Evolutionary conservation across 1,139 yeast genomes (phyloP), one percentile per base, ranked within the genome.

Genomic region (Saccharomyces hybrid): DNA sequence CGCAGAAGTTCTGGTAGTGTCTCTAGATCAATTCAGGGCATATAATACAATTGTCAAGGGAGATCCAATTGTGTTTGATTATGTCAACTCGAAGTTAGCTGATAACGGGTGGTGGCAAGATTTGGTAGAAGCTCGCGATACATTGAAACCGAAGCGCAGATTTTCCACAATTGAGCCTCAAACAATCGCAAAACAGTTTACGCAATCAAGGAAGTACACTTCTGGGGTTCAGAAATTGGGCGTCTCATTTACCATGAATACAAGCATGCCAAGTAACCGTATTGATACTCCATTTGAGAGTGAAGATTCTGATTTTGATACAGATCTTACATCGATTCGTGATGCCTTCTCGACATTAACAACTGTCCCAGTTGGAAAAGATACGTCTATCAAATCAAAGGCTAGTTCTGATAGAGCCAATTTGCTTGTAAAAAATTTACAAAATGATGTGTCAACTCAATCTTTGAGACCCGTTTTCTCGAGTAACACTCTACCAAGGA

Each of bases 11-110:
- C 71, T 86, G 48, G 90, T 90, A 1, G 75, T 86, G 4, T 83
- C 95, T 58, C 75, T 93, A 48, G 88, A 85, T 3, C 71, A 76
- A 1, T 82, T 87, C 57, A 73, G 78, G 44, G 77, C 83, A 1
- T 93, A 93, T 67, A 85, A 89, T 58, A 84, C 86, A 49, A 80
- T 93, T 61, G 82, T 89, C 4, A 84, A 83, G 60, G 97, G 97
- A 0, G 77, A 71, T 51, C 54, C 58, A 5, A 63, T 64, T 3
- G 61, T 61, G 28, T 59, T 75, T 61, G 71, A 67, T 50, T 67
- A 68, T 57, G 71, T 74, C 54, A 65, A 71, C 52, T 52, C 64
- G 49, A 61, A 66, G 23, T 61, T 82, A 58, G 68, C 70, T 30
- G 67, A 72, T 34, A 78, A 77, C 52, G 77, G 75, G 11, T 81